These are phyloP conservation scores for Emmonsiellopsis sp. DNA, from an alignment of 2,329 filamentous ascomycete species.

Conservation along the genomic window DNA sequence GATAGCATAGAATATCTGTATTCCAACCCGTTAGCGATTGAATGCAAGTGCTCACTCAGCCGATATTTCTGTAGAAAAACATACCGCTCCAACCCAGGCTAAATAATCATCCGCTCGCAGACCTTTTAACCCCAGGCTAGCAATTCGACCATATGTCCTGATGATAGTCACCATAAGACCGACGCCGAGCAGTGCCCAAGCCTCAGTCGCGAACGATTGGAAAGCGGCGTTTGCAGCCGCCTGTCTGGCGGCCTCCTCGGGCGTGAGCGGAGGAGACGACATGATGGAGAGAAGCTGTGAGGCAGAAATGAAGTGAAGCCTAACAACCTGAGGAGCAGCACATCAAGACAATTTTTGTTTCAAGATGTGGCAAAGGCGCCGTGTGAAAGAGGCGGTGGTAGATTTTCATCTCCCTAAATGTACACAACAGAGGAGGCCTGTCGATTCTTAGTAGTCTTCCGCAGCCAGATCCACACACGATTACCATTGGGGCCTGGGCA, in stretches of 20 bases:
- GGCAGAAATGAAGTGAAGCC: too few relatives aligned
- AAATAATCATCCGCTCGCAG: conserved; percentile 43
- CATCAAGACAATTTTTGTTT: too few relatives aligned
- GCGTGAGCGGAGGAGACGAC: neutral
- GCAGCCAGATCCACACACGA: too few relatives aligned
- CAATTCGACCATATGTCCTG: conserved; percentile 39
- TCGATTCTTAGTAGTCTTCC: too few relatives aligned
- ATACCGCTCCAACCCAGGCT: conserved; percentile 25
- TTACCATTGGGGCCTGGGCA: too few relatives aligned
- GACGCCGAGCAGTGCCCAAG: conserved; percentile 1
- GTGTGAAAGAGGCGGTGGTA: too few relatives aligned
- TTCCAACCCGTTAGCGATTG: neutral
- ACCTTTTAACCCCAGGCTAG: conserved; percentile 16
- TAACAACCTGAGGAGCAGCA: too few relatives aligned
- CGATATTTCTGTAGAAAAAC: neutral
- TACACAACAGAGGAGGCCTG: too few relatives aligned
- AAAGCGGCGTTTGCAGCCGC: conserved; percentile 2
- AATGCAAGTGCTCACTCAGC: neutral
- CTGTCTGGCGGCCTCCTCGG: neutral
- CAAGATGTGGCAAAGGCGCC: too few relatives aligned
- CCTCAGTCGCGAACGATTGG: neutral
- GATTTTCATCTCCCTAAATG: too few relatives aligned
- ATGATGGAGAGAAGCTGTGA: neutral
- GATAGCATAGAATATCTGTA: conserved; percentile 1
- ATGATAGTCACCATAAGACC: conserved; percentile 17